Evolutionary conservation across 2,329 filamentous ascomycete genomes (phyloP).

Genomic region (Chaetomium strumarium): DNA sequence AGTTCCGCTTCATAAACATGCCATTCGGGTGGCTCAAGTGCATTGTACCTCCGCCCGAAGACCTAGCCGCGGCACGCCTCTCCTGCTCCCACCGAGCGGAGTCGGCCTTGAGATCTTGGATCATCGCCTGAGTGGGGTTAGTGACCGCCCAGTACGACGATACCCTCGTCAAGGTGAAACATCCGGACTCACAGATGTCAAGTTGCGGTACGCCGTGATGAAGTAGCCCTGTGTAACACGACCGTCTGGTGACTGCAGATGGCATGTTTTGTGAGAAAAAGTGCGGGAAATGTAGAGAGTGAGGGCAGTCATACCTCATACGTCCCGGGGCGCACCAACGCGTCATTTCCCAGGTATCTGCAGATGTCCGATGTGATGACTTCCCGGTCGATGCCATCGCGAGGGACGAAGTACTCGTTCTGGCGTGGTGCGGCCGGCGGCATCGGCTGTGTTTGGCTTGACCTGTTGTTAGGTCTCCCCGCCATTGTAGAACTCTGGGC

Average conservation of each 20-base stretch:
- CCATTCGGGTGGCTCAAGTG: conserved; percentile 45
- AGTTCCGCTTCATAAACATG: conserved; percentile 47
- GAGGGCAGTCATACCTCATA: conserved; percentile 53
- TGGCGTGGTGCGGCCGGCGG: conserved; percentile 44
- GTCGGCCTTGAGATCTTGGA: conserved; percentile 56
- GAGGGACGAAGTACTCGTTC: conserved; percentile 75
- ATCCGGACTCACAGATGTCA: conserved; percentile 60
- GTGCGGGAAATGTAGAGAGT: background rate
- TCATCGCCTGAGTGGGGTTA: conserved; percentile 48
- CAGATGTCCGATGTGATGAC: conserved; percentile 82
- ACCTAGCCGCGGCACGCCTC: conserved; percentile 49
- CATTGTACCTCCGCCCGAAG: conserved; percentile 46
- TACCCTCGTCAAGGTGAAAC: background rate
- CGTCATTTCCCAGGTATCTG: conserved; percentile 77
- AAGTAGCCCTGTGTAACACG: conserved; percentile 66
- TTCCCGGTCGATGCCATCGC: conserved; percentile 75
- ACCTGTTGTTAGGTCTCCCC: conserved; percentile 34
- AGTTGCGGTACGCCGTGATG: conserved; percentile 72
- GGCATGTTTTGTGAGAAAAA: conserved; percentile 6
- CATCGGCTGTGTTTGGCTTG: conserved; percentile 32
- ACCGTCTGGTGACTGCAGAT: conserved; percentile 41
- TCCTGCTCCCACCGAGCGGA: conserved; percentile 58
- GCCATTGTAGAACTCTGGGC: conserved; percentile 30
- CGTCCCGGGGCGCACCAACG: conserved; percentile 67
- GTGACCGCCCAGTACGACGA: conserved; percentile 17